These are phyloP conservation scores for Maudiozyma bulderi DNA, from an alignment of 805 yeast genomes.

Conservation along the genomic window DNA sequence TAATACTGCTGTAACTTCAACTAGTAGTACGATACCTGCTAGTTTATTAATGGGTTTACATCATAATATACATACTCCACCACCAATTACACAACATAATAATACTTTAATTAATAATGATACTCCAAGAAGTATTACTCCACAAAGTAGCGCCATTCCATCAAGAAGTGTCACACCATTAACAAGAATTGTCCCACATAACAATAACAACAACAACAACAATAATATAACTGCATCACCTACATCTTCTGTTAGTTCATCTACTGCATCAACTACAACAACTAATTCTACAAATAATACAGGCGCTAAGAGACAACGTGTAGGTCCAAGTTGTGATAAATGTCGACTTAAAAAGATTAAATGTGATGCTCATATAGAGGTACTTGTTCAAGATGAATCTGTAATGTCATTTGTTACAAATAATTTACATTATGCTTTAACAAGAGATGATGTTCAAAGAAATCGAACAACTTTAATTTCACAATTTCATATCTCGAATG, in stretches of 20 bases:
- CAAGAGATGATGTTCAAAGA: slow-evolving; percentile 9
- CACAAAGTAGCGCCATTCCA: neutral
- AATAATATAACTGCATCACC: neutral
- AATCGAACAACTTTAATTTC: neutral
- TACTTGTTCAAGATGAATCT: slow-evolving; percentile 27
- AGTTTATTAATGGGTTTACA: neutral
- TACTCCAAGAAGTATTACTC: neutral
- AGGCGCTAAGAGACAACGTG: slow-evolving; percentile 43
- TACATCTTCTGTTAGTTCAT: neutral
- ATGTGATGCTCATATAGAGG: slow-evolving; percentile 57
- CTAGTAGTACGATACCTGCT: neutral
- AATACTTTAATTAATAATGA: neutral
- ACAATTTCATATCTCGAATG: slow-evolving; percentile 1
- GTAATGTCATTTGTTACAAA: slow-evolving; percentile 10
- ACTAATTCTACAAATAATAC: neutral
- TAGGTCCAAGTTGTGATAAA: slow-evolving; percentile 69
- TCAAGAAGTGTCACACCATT: neutral
- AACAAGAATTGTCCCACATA: neutral
- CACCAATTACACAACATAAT: neutral
- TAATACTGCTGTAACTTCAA: neutral
- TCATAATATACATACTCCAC: neutral
- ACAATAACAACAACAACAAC: neutral
- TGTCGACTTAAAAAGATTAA: slow-evolving; percentile 66
- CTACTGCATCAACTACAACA: neutral
- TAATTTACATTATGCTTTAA: slow-evolving; percentile 17